A percentile compares a stretch with the other conserved stretches of the same genome.
phyloP scores from a whole-genome alignment of 2,329 filamentous ascomycete species.

The Diplocarpon rosae region DNA sequence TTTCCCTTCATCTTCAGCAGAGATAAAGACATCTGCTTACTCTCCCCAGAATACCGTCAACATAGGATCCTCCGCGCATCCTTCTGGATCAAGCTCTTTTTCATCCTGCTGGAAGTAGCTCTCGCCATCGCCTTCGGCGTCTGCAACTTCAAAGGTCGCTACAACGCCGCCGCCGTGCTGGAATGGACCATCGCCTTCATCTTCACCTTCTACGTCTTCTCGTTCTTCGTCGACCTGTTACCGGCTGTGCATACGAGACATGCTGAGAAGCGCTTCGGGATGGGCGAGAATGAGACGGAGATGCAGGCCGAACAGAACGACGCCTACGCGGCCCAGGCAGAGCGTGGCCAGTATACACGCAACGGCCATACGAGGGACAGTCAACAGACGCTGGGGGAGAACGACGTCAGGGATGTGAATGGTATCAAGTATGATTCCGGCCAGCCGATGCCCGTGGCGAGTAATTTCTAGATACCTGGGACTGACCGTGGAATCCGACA shows the following conservation, averaged over 20 bases:
- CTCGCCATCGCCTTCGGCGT: slow-evolving; percentile 66
- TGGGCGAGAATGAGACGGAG: slow-evolving; percentile 12
- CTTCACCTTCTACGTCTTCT: slow-evolving; percentile 80
- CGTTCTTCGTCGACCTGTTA: slow-evolving; percentile 77
- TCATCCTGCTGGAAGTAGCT: slow-evolving; percentile 68
- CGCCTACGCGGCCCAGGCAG: slow-evolving; percentile 1
- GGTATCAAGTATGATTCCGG: too few species aligned
- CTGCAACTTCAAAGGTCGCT: slow-evolving; percentile 35
- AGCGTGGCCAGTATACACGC: background rate
- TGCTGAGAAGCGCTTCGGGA: slow-evolving; percentile 8
- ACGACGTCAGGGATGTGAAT: too few species aligned
- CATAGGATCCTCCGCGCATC: slow-evolving; percentile 63
- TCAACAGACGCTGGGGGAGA: too few species aligned
- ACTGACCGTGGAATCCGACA: too few species aligned
- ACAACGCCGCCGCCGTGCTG: slow-evolving; percentile 63
- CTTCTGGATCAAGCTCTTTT: slow-evolving; percentile 79
- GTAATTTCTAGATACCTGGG: too few species aligned
- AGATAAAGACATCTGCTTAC: background rate
- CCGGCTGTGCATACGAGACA: slow-evolving; percentile 42
- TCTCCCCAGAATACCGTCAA: slow-evolving; percentile 53
- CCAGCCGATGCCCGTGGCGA: too few species aligned
- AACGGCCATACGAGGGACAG: background rate
- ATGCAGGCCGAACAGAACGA: slow-evolving; percentile 24
- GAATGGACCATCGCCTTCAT: slow-evolving; percentile 74
- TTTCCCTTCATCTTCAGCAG: background rate